A percentile compares a stretch with the other conserved stretches of the same genome.
Conservation (phyloP, 2,329 filamentous ascomycete species). For the Lomentospora prolificans region DNA sequence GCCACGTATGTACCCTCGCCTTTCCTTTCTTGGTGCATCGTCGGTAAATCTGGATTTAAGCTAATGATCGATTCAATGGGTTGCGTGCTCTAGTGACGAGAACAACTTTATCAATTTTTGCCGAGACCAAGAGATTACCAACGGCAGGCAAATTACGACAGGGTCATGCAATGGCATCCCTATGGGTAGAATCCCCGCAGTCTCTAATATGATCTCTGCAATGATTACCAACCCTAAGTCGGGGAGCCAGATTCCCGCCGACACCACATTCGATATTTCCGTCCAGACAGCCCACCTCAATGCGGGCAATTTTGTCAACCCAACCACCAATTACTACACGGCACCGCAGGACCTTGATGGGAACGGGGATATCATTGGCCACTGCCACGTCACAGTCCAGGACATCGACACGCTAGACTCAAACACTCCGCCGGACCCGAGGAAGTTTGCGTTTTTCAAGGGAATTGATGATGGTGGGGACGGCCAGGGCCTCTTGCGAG, state of each 20-base stretch:
- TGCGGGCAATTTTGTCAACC: slow-evolving; percentile 44
- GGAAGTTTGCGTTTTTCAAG: slow-evolving; percentile 45
- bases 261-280: slow-evolving; percentile 33
- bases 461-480: slow-evolving; percentile 43
- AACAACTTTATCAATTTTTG: slow-evolving; percentile 55
- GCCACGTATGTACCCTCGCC: slow-evolving; percentile 26
- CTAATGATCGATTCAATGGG: too few relatives aligned
- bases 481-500: slow-evolving; percentile 31
- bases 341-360: slow-evolving; percentile 40
- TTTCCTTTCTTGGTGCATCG: neutral
- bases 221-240: slow-evolving; percentile 37
- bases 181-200: slow-evolving; percentile 44
- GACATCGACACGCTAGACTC: slow-evolving; percentile 27
- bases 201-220: slow-evolving; percentile 42
- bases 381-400: slow-evolving; percentile 43
- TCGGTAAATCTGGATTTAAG: too few relatives aligned
- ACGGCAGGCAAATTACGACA: slow-evolving; percentile 36
- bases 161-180: slow-evolving; percentile 49
- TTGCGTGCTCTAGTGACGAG: slow-evolving; percentile 25
- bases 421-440: slow-evolving; percentile 26
- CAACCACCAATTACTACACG: slow-evolving; percentile 41
- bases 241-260: slow-evolving; percentile 25
- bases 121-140: slow-evolving; percentile 40
- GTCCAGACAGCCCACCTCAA: slow-evolving; percentile 37
- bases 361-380: slow-evolving; percentile 28